A percentile compares a stretch with the other conserved stretches of the same genome.
phyloP scores from a whole-genome alignment of 2,329 filamentous ascomycete genomes.

The Gnomoniopsis sp. region DNA sequence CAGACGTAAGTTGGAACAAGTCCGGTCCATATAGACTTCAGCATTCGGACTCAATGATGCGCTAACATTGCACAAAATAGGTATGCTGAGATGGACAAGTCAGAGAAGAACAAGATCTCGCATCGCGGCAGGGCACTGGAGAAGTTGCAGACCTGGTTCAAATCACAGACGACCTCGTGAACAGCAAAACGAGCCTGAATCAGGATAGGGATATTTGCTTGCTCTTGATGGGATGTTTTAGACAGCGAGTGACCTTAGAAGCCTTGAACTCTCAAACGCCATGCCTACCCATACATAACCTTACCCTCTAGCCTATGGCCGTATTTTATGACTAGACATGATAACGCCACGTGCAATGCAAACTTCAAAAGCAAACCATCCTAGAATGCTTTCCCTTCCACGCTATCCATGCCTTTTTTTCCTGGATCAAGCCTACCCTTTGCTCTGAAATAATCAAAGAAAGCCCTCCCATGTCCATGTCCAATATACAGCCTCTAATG shows the following conservation, averaged over 20 bases:
- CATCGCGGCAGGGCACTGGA: constrained; percentile 84
- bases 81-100: constrained; percentile 91
- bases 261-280: too few species aligned
- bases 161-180: constrained; percentile 33
- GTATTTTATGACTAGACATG: background rate
- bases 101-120: constrained; percentile 85
- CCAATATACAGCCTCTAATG: background rate
- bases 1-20: constrained; percentile 58
- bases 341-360: background rate
- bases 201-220: background rate
- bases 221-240: background rate
- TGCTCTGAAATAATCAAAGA: background rate
- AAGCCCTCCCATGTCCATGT: background rate
- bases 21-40: background rate
- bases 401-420: background rate
- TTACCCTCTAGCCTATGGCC: background rate
- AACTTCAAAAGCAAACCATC: background rate
- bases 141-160: constrained; percentile 82
- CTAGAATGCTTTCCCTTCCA: background rate
- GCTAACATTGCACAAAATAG: constrained; percentile 33
- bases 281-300: too few species aligned
- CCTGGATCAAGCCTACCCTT: background rate
- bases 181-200: too few species aligned
- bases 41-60: background rate
- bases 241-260: background rate